phyloP scores from a whole-genome alignment of 1,139 yeast species.

The Magnusiomyces ingens region DNA sequence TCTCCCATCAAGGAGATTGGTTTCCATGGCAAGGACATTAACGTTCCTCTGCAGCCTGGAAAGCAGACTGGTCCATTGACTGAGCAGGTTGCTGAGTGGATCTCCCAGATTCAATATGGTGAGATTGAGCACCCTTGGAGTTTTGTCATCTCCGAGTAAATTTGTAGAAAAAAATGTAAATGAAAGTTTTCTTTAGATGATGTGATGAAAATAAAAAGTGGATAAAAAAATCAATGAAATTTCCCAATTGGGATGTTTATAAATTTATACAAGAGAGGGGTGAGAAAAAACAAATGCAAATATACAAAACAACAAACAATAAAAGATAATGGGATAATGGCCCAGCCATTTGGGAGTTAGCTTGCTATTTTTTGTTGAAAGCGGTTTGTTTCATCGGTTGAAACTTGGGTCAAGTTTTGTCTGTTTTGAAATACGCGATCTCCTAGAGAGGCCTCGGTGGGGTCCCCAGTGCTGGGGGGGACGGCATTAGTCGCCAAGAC shows the following conservation, averaged over 20 bases:
- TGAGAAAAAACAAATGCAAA: not conserved
- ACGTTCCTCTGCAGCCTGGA: constrained; percentile 73
- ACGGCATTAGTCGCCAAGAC: not conserved
- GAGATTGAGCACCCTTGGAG: constrained; percentile 51
- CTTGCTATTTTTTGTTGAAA: not conserved
- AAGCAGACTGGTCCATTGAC: constrained; percentile 76
- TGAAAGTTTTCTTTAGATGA: not conserved
- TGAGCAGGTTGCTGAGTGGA: constrained; percentile 71
- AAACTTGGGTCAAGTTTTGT: not conserved
- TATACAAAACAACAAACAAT: not conserved
- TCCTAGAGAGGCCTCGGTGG: not conserved
- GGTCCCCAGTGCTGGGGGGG: not conserved
- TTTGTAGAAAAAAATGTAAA: not conserved
- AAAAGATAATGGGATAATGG: not conserved
- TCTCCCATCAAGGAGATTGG: constrained; percentile 87
- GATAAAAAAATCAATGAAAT: not conserved
- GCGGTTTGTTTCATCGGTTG: not conserved
- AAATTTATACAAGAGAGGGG: not conserved
- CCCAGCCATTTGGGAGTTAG: not conserved
- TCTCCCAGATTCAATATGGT: constrained; percentile 85
- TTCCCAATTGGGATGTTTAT: not conserved
- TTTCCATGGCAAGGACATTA: constrained; percentile 62
- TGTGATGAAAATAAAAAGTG: not conserved
- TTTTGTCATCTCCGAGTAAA: constrained; percentile 8
- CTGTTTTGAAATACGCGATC: constrained; percentile 4